These are phyloP conservation scores for Porphyra umbilicalis DNA, from an alignment of 31 red algal genomes.

Conservation along the genomic window DNA sequence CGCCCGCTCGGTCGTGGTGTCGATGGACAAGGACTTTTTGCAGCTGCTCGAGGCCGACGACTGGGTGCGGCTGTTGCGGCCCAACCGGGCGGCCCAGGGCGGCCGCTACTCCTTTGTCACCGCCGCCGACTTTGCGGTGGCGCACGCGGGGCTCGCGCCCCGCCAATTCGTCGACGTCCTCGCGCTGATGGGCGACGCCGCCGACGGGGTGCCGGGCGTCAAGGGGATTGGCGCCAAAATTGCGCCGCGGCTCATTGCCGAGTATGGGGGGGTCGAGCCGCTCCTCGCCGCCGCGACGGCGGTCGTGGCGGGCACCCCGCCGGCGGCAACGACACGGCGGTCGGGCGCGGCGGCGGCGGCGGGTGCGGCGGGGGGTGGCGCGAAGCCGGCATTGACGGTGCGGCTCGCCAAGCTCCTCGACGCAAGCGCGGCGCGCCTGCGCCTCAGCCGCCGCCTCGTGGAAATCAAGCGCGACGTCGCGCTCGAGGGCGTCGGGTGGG, in stretches of 20 bases:
- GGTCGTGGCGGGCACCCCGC: too few relatives aligned
- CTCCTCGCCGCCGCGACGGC: slow-evolving; percentile 23
- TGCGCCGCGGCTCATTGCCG: slow-evolving; percentile 23
- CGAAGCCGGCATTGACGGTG: not conserved
- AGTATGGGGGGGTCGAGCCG: slow-evolving; percentile 26
- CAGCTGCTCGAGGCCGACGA: slow-evolving; percentile 32
- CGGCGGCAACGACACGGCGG: too few relatives aligned
- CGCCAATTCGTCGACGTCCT: slow-evolving; percentile 51
- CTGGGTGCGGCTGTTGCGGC: slow-evolving; percentile 24
- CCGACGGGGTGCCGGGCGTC: slow-evolving; percentile 46
- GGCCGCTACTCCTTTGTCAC: slow-evolving; percentile 7
- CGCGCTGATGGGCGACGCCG: slow-evolving; percentile 37
- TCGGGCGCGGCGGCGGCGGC: not conserved
- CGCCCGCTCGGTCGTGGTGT: slow-evolving; percentile 21
- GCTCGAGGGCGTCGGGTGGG: not conserved
- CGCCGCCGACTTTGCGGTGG: slow-evolving; percentile 22
- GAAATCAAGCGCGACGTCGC: slow-evolving; percentile 18
- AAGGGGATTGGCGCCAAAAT: slow-evolving; percentile 37
- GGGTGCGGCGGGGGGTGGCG: not conserved
- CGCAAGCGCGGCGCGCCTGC: not conserved
- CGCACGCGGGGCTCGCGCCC: slow-evolving; percentile 14
- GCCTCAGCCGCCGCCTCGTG: slow-evolving; percentile 10
- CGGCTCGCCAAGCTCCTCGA: slow-evolving; percentile 1
- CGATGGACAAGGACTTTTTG: slow-evolving; percentile 64
- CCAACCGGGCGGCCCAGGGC: not conserved